Conservation (phyloP, 305 asterid genomes). For the Solanum hybrid region DNA sequence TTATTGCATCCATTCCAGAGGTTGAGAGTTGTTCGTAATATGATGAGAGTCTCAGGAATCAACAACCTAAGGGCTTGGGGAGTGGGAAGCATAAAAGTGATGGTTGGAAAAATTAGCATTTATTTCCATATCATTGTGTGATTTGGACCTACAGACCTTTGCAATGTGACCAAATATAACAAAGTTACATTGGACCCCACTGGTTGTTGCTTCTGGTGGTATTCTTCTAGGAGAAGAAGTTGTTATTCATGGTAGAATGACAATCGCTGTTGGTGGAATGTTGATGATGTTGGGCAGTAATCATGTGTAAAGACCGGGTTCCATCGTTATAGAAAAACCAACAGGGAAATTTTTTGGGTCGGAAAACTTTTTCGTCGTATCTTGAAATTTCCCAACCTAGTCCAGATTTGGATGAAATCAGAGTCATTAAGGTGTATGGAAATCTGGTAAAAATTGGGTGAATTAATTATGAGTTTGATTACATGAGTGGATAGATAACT, state of each 20-base stretch:
- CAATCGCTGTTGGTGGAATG: background rate
- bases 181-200: background rate
- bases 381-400: too few relatives aligned
- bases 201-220: slow-evolving; percentile 18
- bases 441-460: too few relatives aligned
- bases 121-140: background rate
- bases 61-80: background rate
- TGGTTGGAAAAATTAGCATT: background rate
- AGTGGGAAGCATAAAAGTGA: background rate
- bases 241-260: background rate
- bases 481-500: too few relatives aligned
- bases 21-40: background rate
- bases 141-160: background rate
- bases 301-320: background rate
- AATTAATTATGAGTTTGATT: too few relatives aligned
- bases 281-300: background rate
- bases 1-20: background rate
- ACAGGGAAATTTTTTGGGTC: too few relatives aligned
- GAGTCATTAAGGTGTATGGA: too few relatives aligned
- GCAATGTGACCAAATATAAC: background rate
- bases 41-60: background rate
- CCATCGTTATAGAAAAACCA: too few relatives aligned
- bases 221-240: background rate
- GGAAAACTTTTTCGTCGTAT: too few relatives aligned
- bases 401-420: too few relatives aligned